Evolutionary conservation across 208 protist species (phyloP).

Genomic region (Leishmania turanica): DNA sequence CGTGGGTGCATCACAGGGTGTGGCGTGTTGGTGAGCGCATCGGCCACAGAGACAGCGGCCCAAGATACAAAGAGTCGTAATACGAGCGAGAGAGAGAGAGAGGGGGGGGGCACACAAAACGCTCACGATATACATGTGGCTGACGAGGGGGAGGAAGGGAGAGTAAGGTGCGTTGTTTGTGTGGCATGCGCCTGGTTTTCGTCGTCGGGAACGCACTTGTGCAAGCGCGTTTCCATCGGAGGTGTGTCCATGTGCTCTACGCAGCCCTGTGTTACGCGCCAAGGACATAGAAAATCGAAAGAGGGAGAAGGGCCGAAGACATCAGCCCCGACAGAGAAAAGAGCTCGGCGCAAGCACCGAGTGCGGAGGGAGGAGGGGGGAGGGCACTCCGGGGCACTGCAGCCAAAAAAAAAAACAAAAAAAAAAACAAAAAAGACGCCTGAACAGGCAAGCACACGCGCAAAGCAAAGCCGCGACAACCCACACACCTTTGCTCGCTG

Average conservation of each 20-base stretch:
- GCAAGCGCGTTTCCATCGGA: neutral
- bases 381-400: neutral
- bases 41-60: neutral
- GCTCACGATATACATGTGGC: neutral
- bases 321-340: neutral
- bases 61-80: constrained; percentile 2
- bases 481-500: neutral
- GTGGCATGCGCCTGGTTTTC: neutral
- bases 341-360: neutral
- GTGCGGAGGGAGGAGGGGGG: neutral
- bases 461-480: too few relatives aligned
- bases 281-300: neutral
- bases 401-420: neutral
- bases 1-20: neutral
- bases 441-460: constrained; percentile 1
- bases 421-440: neutral
- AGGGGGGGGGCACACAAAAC: neutral
- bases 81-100: neutral
- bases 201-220: neutral
- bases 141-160: neutral
- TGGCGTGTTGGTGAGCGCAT: neutral
- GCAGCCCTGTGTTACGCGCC: neutral
- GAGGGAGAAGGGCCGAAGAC: neutral
- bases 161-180: neutral
- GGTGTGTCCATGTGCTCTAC: neutral